A percentile compares a stretch with the other conserved stretches of the same genome.
These are phyloP conservation scores for Gaultheria prostrata DNA, from an alignment of 148 eudicot species.

Conservation along the genomic window DNA sequence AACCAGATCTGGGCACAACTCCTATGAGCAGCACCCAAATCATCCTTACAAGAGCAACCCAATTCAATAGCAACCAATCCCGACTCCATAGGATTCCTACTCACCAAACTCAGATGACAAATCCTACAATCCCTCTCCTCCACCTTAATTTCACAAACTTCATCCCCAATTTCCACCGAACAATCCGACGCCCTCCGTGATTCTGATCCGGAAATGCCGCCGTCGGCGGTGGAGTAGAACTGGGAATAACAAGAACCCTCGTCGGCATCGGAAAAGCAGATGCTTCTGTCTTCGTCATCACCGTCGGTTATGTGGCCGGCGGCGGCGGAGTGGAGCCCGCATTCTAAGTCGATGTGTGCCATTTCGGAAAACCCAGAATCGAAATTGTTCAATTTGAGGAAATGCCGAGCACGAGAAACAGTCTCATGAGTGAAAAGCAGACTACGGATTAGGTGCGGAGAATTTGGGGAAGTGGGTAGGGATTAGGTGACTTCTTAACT, in stretches of 20 bases:
- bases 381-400: neutral
- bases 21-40: conserved; percentile 69
- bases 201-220: conserved; percentile 10
- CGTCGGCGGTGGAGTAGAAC: conserved; percentile 34
- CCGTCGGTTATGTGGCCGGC: conserved; percentile 6
- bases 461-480: neutral
- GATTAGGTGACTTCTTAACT: conserved; percentile 8
- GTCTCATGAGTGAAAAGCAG: neutral
- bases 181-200: conserved; percentile 25
- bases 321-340: conserved; percentile 24
- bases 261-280: conserved; percentile 35
- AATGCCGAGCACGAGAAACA: conserved; percentile 1
- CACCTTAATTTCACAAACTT: conserved; percentile 2
- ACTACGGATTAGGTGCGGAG: neutral
- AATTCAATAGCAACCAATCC: conserved; percentile 44
- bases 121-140: conserved; percentile 55
- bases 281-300: conserved; percentile 24
- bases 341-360: conserved; percentile 39
- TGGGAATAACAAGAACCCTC: conserved; percentile 39
- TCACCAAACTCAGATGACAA: conserved; percentile 52
- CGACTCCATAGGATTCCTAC: conserved; percentile 25
- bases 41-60: conserved; percentile 70
- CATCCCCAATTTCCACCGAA: conserved; percentile 29
- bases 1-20: conserved; percentile 74
- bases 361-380: conserved; percentile 8